A percentile compares a stretch with the other conserved stretches of the same genome.
Conservation (phyloP, 2,329 filamentous ascomycete genomes). For the Monosporascus sp. region DNA sequence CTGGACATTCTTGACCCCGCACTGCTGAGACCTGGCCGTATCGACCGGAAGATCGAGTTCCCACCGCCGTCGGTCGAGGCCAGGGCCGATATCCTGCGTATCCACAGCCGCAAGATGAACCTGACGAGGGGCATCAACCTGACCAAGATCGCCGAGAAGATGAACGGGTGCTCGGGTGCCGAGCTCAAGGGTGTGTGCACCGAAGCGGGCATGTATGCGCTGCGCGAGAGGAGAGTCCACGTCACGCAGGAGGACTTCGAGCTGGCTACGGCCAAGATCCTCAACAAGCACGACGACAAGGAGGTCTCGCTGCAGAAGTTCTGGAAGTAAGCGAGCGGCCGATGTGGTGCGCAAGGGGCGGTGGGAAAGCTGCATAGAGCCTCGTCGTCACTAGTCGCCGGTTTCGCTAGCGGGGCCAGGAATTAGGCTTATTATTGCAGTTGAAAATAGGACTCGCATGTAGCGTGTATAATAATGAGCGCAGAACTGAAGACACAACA, state of each 20-base stretch:
- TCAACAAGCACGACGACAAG: constrained; percentile 99
- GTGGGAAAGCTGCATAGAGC: no score
- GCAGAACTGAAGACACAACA: no score
- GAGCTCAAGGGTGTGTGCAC: constrained; percentile 99
- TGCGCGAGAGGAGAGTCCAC: constrained; percentile 91
- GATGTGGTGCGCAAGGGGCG: constrained; percentile 10
- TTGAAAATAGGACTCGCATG: no score
- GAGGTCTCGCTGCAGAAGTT: constrained; percentile 85
- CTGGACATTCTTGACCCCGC: constrained; percentile 96
- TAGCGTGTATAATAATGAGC: no score
- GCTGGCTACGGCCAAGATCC: constrained; percentile 94
- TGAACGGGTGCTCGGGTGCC: constrained; percentile 97
- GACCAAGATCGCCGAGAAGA: constrained; percentile 98
- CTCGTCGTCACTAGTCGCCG: neutral
- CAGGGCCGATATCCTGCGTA: constrained; percentile 92
- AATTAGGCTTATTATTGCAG: no score
- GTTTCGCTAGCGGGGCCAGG: neutral
- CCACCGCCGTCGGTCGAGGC: constrained; percentile 94
- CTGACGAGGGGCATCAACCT: constrained; percentile 95
- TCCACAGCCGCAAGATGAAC: constrained; percentile 98
- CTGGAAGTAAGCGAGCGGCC: constrained; percentile 57
- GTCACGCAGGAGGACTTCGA: constrained; percentile 99
- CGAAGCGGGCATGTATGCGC: constrained; percentile 95
- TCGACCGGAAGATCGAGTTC: constrained; percentile 99
- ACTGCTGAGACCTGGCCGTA: constrained; percentile 88